A percentile compares a stretch with the other conserved stretches of the same genome.
phyloP scores from a whole-genome alignment of 2,329 filamentous ascomycete genomes.

The Lasiodiplodia citricola region DNA sequence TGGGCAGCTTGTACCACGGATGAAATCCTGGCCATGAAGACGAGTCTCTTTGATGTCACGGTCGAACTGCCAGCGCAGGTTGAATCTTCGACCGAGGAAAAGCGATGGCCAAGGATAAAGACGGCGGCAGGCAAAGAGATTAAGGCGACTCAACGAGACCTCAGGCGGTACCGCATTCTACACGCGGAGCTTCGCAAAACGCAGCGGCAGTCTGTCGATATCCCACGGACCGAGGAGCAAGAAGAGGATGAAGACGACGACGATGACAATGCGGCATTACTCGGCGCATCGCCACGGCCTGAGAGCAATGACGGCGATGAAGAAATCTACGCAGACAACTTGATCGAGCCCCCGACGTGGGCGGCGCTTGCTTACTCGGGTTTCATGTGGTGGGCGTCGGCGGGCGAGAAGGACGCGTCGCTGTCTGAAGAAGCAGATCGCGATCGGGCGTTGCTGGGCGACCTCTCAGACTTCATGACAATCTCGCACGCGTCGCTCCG shows the following conservation, averaged over 20 bases:
- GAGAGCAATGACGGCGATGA: constrained; percentile 22
- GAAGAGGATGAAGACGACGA: constrained; percentile 40
- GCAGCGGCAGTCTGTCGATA: constrained; percentile 34
- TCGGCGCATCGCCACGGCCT: neutral
- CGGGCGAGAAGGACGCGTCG: constrained; percentile 70
- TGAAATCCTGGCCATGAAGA: constrained; percentile 86
- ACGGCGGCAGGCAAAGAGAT: constrained; percentile 66
- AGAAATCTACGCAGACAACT: constrained; percentile 36
- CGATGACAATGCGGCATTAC: constrained; percentile 42
- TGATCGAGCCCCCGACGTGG: constrained; percentile 66
- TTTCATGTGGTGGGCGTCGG: constrained; percentile 91
- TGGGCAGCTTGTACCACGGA: constrained; percentile 98
- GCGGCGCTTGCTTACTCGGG: constrained; percentile 77
- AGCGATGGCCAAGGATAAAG: constrained; percentile 80
- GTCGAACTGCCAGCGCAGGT: constrained; percentile 66
- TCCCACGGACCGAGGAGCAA: constrained; percentile 31
- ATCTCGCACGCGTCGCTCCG: constrained; percentile 45
- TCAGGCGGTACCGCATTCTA: constrained; percentile 67
- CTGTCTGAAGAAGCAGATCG: constrained; percentile 61
- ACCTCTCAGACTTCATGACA: constrained; percentile 43
- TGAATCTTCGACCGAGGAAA: constrained; percentile 20
- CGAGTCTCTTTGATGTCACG: constrained; percentile 85
- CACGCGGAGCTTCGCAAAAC: constrained; percentile 43
- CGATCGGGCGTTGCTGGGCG: constrained; percentile 51
- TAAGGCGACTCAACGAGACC: constrained; percentile 88